phyloP scores from a whole-genome alignment of 805 yeast genomes.

The Ogataea pilisensis region DNA sequence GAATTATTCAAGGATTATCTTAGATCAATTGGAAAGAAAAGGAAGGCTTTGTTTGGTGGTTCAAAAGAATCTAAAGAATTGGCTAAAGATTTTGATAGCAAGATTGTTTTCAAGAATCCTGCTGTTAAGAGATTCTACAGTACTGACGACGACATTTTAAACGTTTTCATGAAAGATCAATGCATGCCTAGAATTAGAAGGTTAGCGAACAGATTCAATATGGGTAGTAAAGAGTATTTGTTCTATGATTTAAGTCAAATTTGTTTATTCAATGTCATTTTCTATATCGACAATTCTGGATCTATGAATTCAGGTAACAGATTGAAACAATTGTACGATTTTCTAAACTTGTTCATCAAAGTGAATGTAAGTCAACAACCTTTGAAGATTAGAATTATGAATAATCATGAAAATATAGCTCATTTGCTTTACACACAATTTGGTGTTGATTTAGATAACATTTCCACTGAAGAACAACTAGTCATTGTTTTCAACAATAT shows the following conservation, averaged over 20 bases:
- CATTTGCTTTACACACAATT: neutral
- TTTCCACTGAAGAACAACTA: conserved; percentile 16
- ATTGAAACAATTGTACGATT: conserved; percentile 17
- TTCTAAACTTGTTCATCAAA: conserved; percentile 15
- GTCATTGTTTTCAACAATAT: conserved; percentile 12
- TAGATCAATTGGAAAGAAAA: conserved; percentile 18
- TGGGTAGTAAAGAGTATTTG: conserved; percentile 17
- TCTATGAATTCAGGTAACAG: conserved; percentile 20
- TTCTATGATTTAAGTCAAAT: conserved; percentile 23
- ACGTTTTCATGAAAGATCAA: conserved; percentile 13
- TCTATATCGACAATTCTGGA: conserved; percentile 24
- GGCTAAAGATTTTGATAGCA: conserved; percentile 8
- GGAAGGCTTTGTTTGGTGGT: conserved; percentile 17
- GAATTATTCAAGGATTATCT: conserved; percentile 20
- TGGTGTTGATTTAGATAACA: conserved; percentile 16
- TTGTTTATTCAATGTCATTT: conserved; percentile 18
- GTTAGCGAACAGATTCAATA: conserved; percentile 16
- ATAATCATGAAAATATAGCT: conserved; percentile 18
- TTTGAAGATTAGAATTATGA: conserved; percentile 19
- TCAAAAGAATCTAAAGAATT: conserved; percentile 17
- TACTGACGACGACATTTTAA: conserved; percentile 18
- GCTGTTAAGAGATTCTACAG: conserved; percentile 12
- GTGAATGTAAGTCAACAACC: conserved; percentile 22
- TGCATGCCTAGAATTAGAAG: conserved; percentile 20
- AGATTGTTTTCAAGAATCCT: conserved; percentile 8